Base-by-base conservation (phyloP, 2,329 filamentous ascomycete species). In the Venturia aucupariae region DNA sequence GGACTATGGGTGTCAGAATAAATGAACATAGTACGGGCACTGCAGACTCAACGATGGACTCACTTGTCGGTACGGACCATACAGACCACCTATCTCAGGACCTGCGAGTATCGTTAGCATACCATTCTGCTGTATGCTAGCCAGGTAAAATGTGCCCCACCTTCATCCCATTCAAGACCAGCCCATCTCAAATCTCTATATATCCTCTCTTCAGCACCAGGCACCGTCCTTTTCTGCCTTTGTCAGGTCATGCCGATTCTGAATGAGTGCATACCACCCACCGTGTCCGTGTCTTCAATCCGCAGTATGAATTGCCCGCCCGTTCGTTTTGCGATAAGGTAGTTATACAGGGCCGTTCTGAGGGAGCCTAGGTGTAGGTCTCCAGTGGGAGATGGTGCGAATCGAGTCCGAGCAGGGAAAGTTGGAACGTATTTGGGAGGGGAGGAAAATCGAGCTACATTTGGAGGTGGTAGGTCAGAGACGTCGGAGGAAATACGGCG, bases 201-300 rank as follows among this genome's bases (percentile, higher is more conserved):
- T 3, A 99, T 77, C 64, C 86, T 84, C 66, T 87, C 75, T 73
- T 97, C 92, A 1, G 94, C 92, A 72, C 88, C 92, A 0, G 81
- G 77, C 4, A 97, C 86, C 10, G 93, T 87, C 66, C 94, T 86
- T 78, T 88, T 90, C 90, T 94, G 76, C 67, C 68, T 44, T 62
- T 64, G 69, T 78, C 68, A 80, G 74, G 68, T 71, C 64, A 71
- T 65, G 60, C 59, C 42, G 17, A 38, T 59, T 1, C 41, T n/a
- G 22, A 39, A 32, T 19, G 10, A 27, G 27, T 24, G 57, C 35
- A 7, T 30, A 24, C 42, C 60, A 63, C 22, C 41, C 62, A 92
- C 90, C 82, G 90, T 90, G 76, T 97, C 94, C 4, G 94, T 99
- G 74, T 99, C 94, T 78, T 99, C 94, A 67, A 99, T 86, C 11